Evolutionary conservation across 148 eudicot genomes (phyloP).

Genomic region (Fagopyrum esculentum): DNA sequence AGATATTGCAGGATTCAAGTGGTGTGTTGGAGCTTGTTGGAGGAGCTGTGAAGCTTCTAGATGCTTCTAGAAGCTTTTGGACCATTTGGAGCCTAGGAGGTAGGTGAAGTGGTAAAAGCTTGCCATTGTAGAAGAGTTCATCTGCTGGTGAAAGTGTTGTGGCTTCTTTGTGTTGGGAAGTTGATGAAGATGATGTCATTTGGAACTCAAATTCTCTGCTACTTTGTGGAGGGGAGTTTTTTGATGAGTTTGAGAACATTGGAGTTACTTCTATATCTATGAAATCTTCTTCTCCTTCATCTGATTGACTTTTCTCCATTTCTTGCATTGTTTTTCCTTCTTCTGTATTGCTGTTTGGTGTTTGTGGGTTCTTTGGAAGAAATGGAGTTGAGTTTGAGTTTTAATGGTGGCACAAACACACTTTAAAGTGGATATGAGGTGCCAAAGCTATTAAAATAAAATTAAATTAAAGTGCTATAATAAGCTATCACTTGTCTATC

Average conservation of each 20-base stretch:
- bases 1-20: constrained; percentile 47
- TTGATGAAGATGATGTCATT: constrained; percentile 22
- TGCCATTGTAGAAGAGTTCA: constrained; percentile 81
- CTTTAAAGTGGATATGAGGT: neutral
- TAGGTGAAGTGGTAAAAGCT: constrained; percentile 69
- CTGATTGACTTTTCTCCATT: constrained; percentile 12
- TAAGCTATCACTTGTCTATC: neutral
- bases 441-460: neutral
- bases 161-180: constrained; percentile 11
- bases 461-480: neutral
- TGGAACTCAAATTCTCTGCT: constrained; percentile 73
- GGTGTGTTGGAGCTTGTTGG: constrained; percentile 38
- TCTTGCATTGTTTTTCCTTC: neutral
- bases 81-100: constrained; percentile 41
- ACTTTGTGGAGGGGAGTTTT: constrained; percentile 28
- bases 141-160: constrained; percentile 55
- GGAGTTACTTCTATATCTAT: constrained; percentile 51
- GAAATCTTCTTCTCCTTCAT: constrained; percentile 15
- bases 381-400: neutral
- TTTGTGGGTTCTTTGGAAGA: neutral
- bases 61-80: constrained; percentile 1
- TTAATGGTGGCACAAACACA: neutral
- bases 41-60: constrained; percentile 19
- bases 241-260: constrained; percentile 11
- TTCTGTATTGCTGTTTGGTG: neutral